phyloP scores from a whole-genome alignment of 2,329 filamentous ascomycete species.

The Aureobasidium sp. region DNA sequence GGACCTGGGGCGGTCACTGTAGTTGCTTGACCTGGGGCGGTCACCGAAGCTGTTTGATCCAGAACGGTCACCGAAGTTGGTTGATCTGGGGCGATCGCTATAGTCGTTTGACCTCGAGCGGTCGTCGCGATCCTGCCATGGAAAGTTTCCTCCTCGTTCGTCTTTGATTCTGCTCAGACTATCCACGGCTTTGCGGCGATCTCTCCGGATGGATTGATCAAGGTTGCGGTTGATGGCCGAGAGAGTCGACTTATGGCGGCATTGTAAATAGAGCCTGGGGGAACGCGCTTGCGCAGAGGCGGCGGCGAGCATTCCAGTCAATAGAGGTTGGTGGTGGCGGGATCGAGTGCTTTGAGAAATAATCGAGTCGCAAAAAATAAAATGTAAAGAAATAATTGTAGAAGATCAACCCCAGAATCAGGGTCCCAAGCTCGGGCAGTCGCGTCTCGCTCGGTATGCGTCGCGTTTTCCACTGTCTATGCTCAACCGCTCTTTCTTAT shows the following conservation, averaged over 20 bases:
- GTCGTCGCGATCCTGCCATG: neutral
- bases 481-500: neutral
- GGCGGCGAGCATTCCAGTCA: conserved; percentile 18
- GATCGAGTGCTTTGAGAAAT: neutral
- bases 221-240: conserved; percentile 69
- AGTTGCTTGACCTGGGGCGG: too few relatives aligned
- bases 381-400: neutral
- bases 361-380: neutral
- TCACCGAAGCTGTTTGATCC: too few relatives aligned
- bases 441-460: conserved; percentile 12
- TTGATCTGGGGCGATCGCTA: neutral
- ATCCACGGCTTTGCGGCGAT: conserved; percentile 4
- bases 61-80: too few relatives aligned
- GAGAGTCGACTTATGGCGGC: conserved; percentile 62
- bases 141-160: neutral
- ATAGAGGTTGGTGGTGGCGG: conserved; percentile 1
- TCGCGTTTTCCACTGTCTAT: neutral
- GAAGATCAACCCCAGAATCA: neutral
- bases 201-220: conserved; percentile 5
- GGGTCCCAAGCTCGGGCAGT: conserved; percentile 6
- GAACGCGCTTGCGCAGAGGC: conserved; percentile 14
- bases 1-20: too few relatives aligned
- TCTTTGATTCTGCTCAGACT: neutral
- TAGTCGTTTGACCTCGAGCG: neutral
- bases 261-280: conserved; percentile 10